Base-by-base conservation (phyloP, 1,139 yeast genomes). In the Lizanozyma gosingica region DNA sequence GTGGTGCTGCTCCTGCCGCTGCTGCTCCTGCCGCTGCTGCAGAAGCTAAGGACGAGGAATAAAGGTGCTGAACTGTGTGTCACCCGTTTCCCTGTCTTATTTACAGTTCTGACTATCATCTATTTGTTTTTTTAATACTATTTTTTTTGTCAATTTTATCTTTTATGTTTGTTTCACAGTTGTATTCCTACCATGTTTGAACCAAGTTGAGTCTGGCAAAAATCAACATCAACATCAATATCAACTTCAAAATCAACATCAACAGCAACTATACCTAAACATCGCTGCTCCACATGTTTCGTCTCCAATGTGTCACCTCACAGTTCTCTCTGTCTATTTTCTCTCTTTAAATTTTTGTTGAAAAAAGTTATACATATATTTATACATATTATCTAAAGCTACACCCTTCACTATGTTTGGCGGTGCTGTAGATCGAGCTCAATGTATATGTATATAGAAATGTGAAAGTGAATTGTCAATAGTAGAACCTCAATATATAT, bases 21-120 rank as follows among this genome's bases (percentile, higher is more conserved):
- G 78, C 78, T 53, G 74, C 76, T 51, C 71, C 70, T 51, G 80
- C 76, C 54, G 73, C 76, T 51, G 62, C 68, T 50, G 63, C 70
- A 44, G 71, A 68, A 49, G 64, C 64, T 40, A 63, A 63, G 43
- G 65, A 59, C 43, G 66, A 67, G 48, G 41, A 39, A 15, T 39
- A 39, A 39, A 39, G 29, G 29, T 6, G 11, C 11, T 11, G 29
- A 6, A 11, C 6, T 22, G 11, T 6, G 11, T 22, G 11, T 22
- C 29, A 22, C 29, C 29, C 6, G 29, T 22, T 22, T 6, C 6
- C 29, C 29, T 22, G 11, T 6, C 29, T 22, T 22, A 6, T 6
- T 22, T 22, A 22, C 11, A 22, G 11, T 22, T 22, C 6, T 22
- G 29, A 6, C 29, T 11, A 6, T 11, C 29, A 22, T 22, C 29